A percentile compares a stretch with the other conserved stretches of the same genome.
Evolutionary conservation across 2,329 filamentous ascomycete genomes (phyloP).

Genomic region (Colletotrichum tabaci): DNA sequence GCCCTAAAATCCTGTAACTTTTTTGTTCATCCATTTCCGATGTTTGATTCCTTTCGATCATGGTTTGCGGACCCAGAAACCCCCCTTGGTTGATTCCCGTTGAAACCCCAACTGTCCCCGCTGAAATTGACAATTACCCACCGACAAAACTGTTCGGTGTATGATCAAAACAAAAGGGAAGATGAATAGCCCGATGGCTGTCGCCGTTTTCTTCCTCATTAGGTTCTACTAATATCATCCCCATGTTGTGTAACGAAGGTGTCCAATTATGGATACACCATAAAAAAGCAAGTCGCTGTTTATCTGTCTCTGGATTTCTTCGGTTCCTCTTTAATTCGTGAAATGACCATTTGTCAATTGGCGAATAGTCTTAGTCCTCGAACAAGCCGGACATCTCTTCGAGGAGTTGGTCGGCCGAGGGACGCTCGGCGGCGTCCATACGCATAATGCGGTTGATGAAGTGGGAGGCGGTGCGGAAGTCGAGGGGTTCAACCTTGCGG

Average conservation of each 20-base stretch:
- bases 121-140: neutral
- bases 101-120: neutral
- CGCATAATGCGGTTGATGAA: slow-evolving; percentile 42
- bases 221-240: slow-evolving; percentile 22
- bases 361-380: slow-evolving; percentile 2
- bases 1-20: slow-evolving; percentile 11
- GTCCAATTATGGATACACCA: neutral
- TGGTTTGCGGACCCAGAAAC: neutral
- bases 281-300: slow-evolving; percentile 1
- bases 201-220: slow-evolving; percentile 33
- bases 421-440: slow-evolving; percentile 40
- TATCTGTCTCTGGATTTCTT: neutral
- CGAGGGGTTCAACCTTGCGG: slow-evolving; percentile 39
- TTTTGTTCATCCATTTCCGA: slow-evolving; percentile 17
- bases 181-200: neutral
- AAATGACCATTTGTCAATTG: neutral
- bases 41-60: neutral
- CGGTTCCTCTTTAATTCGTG: neutral
- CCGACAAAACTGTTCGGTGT: neutral
- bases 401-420: slow-evolving; percentile 35
- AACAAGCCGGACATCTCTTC: slow-evolving; percentile 41
- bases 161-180: slow-evolving; percentile 21
- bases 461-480: slow-evolving; percentile 36
- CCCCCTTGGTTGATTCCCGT: neutral
- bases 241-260: slow-evolving; percentile 5